Percentiles rank a stretch among this genome's conserved stretches.
Conservation (phyloP, 352 stramenopile genomes). For the Peronospora destructor region DNA sequence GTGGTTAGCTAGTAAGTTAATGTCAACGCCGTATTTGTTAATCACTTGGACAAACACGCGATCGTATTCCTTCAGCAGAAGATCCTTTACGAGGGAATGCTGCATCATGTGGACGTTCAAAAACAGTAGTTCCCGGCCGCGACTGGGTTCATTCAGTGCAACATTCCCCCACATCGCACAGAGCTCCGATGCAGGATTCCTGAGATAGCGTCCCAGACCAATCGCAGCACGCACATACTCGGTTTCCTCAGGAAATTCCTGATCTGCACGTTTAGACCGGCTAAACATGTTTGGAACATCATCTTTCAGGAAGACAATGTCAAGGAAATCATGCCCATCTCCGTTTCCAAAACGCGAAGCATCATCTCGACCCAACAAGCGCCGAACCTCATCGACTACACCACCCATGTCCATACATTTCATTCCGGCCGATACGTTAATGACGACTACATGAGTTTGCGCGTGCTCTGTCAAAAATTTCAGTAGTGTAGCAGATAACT, state of each 20-base stretch:
- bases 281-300: slow-evolving; percentile 86
- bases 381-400: slow-evolving; percentile 75
- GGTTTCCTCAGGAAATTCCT: slow-evolving; percentile 81
- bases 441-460: slow-evolving; percentile 76
- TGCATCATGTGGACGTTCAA: slow-evolving; percentile 84
- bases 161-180: slow-evolving; percentile 84
- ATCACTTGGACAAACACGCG: slow-evolving; percentile 78
- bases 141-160: slow-evolving; percentile 65
- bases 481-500: slow-evolving; percentile 65
- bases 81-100: slow-evolving; percentile 80
- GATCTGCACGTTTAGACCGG: slow-evolving; percentile 73
- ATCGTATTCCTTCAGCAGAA: slow-evolving; percentile 80
- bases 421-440: slow-evolving; percentile 85
- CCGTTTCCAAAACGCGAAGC: slow-evolving; percentile 63
- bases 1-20: slow-evolving; percentile 86
- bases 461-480: slow-evolving; percentile 81
- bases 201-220: slow-evolving; percentile 70
- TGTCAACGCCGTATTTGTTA: slow-evolving; percentile 86
- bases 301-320: slow-evolving; percentile 86
- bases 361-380: slow-evolving; percentile 63
- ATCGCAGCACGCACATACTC: slow-evolving; percentile 74
- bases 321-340: slow-evolving; percentile 77
- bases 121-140: slow-evolving; percentile 75
- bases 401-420: slow-evolving; percentile 89
- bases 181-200: slow-evolving; percentile 79